phyloP scores from a whole-genome alignment of 2,329 filamentous ascomycete species.

The Aspergillus spinulosporus region DNA sequence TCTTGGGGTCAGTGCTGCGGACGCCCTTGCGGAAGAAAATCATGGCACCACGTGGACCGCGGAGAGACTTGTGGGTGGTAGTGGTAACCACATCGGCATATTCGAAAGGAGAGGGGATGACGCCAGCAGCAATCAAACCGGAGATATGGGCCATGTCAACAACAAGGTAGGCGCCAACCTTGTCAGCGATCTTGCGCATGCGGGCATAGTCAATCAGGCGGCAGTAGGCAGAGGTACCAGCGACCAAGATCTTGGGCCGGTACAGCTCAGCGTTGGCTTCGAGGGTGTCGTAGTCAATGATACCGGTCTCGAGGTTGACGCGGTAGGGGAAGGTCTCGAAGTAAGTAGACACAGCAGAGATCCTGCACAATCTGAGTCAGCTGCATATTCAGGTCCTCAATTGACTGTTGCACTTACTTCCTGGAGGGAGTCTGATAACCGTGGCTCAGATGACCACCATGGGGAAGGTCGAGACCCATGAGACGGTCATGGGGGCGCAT shows the following conservation, averaged over 20 bases:
- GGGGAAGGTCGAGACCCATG: conserved; percentile 95
- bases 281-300: conserved; percentile 92
- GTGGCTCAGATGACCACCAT: conserved; percentile 93
- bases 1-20: conserved; percentile 77
- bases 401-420: conserved; percentile 57
- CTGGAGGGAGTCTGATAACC: conserved; percentile 93
- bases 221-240: conserved; percentile 93
- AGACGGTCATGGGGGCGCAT: conserved; percentile 90
- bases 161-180: conserved; percentile 86
- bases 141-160: conserved; percentile 98
- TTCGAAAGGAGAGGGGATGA: conserved; percentile 84
- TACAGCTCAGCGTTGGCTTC: conserved; percentile 86
- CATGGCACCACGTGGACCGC: conserved; percentile 92
- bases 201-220: conserved; percentile 91
- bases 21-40: conserved; percentile 98
- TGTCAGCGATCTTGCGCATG: conserved; percentile 88
- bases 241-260: conserved; percentile 92
- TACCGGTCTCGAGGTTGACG: conserved; percentile 81
- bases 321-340: conserved; percentile 98
- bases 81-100: conserved; percentile 95
- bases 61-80: conserved; percentile 95
- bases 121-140: conserved; percentile 86
- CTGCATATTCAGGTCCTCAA: no score
- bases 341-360: conserved; percentile 98
- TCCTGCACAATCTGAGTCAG: conserved; percentile 50